Evolutionary conservation across 192 early-diverging fungal genomes (phyloP).

Genomic region (Entophlyctis luteolus): DNA sequence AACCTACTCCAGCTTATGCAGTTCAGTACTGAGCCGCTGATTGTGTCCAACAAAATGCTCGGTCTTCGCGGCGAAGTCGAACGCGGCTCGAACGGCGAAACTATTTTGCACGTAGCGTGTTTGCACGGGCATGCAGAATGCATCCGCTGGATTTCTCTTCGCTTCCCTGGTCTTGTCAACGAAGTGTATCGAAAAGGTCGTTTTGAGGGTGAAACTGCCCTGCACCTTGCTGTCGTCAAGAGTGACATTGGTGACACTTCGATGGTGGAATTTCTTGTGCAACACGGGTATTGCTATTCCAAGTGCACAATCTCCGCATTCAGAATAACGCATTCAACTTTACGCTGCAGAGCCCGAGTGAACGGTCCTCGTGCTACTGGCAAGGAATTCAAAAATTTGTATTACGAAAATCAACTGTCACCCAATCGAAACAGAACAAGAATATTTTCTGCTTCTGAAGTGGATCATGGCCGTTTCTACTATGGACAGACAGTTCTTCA

Average conservation of each 20-base stretch:
- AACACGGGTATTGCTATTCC: not conserved
- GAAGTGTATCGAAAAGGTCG: conserved; percentile 1
- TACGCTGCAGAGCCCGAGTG: conserved; percentile 4
- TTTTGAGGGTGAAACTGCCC: conserved; percentile 8
- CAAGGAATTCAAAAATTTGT: conserved; percentile 7
- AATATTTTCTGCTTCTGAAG: not conserved
- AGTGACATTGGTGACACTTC: conserved; percentile 4
- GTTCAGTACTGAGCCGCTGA: not conserved
- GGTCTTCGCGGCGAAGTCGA: not conserved
- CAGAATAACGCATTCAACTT: not conserved
- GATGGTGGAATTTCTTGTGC: conserved; percentile 8
- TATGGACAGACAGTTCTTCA: conserved; percentile 6
- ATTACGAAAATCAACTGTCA: not conserved
- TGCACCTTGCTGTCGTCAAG: conserved; percentile 20
- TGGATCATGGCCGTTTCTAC: not conserved
- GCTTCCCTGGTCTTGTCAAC: conserved; percentile 8
- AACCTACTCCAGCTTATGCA: not conserved
- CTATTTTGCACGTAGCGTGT: conserved; percentile 14
- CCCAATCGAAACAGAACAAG: not conserved
- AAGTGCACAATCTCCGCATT: not conserved
- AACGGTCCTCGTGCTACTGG: conserved; percentile 1
- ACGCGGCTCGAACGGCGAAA: conserved; percentile 8
- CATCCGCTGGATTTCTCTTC: not conserved
- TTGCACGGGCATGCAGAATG: conserved; percentile 8
- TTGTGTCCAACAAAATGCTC: conserved; percentile 3